Base-by-base conservation (phyloP, 495 filamentous ascomycete species). In the Penicillium pulvis region DNA sequence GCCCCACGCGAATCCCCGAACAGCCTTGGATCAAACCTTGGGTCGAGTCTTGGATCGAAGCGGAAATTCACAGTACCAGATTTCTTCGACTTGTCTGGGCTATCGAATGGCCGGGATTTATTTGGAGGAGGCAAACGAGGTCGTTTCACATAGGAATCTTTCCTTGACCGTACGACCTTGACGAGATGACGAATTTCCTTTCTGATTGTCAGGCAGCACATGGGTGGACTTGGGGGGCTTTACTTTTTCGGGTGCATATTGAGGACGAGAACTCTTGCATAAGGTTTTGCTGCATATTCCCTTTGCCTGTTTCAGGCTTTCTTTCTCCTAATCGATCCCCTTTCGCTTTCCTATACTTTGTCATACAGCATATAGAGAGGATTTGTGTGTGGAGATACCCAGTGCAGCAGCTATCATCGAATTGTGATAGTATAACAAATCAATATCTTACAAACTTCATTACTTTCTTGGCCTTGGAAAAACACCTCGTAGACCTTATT, bases 61-160 rank as follows among this genome's bases (percentile, higher is more conserved):
- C 83, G 92, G 16, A 87, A 90, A 62, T 78, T 89, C 57, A 85
- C 88, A 43, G 82, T 92, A 39, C 82, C 83, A 3, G 92, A 97
- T 56, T 87, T 92, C 58, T 96, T 95, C 61, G 90, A 94, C 60
- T 71, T 97, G n/a, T 84, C 84, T 6, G 83, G 81, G 42, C 60
- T 90, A 39, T 79, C 83, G 24, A 83, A 88, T 58, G 80, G 81
- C 12, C 85, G 85, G 59, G 91, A 93, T 62, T 71, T 81, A 54
- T 81, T 81, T 68, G 87, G 85, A 33, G 82, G 85, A 23, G 82
- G 85, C 26, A 96, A 95, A 79, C 79, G 91, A 56, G 85, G 84
- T 49, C 81, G 90, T 60, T 88, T 88, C 67, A 78, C 78, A 58
- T 93, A 70, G 49, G 31, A 2, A 33, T 2, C 10, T 10, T 45